Base-by-base conservation (phyloP, 2,329 filamentous ascomycete species). In the Annulohypoxylon truncatum region DNA sequence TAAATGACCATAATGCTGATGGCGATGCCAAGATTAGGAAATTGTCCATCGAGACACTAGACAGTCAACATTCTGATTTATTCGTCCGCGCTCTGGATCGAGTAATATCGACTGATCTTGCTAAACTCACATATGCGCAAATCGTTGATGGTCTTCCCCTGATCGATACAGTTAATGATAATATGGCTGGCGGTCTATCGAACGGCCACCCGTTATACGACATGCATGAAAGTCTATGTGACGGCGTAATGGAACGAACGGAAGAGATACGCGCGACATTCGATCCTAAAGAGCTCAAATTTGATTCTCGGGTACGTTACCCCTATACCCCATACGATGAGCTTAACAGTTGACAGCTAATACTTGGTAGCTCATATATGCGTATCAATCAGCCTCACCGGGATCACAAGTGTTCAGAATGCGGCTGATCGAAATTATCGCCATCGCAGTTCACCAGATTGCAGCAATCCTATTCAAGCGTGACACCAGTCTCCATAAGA, bases 81-180 rank as follows among this genome's bases (percentile, higher is more conserved):
- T 52, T 60, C 12, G 29, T 18, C 47, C 31, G 47, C n/a, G 56
- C 46, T n/a, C 18, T 60, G 12, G 8, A 24, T n/a, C 33, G 38
- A n/a, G 56, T 60, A 5, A 6, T 69, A 22, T 59, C 58, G 24
- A 67, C 65, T 2, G 38, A 53, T 13, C 46, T 67, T 51, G 65
- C 67, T 35, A 48, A 61, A 26, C 51, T 60, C 48, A 71, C 69
- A 18, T 69, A 61, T 35, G 63, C 66, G 13, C 68, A 72, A 57
- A 69, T 70, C 33, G 56, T 72, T 33, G 69, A 72, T 46, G 69
- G 69, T 4, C 58, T 72, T 10, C 71, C 70, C 8, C 44, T 54
- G 20, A 15, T 33, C 22, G 62, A 67, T n/a, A 59, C 50, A 13
- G 60, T 57, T n/a, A 42, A 38, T 3, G 61, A 64, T 7, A 51